Conservation (phyloP, 768 basidiomycete species). For the Leccinum uliginosum region DNA sequence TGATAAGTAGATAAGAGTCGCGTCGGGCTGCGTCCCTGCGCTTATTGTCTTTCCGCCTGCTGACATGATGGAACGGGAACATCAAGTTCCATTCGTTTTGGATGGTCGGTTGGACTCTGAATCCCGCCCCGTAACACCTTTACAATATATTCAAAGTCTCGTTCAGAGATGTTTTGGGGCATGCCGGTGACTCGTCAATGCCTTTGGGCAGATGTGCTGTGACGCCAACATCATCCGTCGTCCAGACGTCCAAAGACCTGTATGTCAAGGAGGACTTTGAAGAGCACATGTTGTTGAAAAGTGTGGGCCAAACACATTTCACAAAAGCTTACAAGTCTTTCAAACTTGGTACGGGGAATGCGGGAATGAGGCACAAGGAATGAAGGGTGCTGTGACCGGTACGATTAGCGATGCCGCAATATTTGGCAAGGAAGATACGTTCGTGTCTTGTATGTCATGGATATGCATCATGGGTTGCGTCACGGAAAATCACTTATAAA, state of each 20-base stretch:
- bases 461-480: background rate
- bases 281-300: background rate
- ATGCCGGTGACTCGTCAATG: background rate
- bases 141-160: background rate
- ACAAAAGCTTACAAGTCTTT: background rate
- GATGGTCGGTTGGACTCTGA: background rate
- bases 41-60: too few relatives aligned
- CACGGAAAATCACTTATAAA: conserved; percentile 41
- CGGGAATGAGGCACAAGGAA: background rate
- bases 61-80: background rate
- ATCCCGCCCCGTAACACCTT: background rate
- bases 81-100: background rate
- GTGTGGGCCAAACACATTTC: background rate
- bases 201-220: too few relatives aligned
- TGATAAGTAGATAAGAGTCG: background rate
- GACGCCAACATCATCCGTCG: background rate
- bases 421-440: too few relatives aligned
- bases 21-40: background rate
- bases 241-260: background rate
- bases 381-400: background rate
- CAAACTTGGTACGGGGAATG: background rate
- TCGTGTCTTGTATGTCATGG: background rate
- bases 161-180: background rate
- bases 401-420: background rate
- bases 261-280: background rate